Base-by-base conservation (phyloP, 805 yeast genomes). In the Kuraishia borneana region DNA sequence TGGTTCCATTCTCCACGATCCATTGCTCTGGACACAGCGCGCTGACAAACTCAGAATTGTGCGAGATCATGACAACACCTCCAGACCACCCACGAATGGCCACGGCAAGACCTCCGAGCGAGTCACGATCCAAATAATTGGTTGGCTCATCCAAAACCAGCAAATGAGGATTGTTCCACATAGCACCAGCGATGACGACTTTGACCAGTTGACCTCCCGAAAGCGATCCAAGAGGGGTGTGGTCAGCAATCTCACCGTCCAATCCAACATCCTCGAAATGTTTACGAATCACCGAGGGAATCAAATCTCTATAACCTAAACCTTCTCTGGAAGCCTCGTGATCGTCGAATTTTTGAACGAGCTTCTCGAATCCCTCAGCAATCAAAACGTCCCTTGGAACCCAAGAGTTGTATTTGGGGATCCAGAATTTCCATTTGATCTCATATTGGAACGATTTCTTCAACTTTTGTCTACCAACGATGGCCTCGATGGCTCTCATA, bases 131-230 rank as follows among this genome's bases (percentile, higher is more conserved):
- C 72, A 89, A 74, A 65, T 89, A 98, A 65, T 89, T 89, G 44
- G 98, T 89, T 58, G 98, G 98, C 74, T 89, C 98, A 62, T 89
- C 98, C 53, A 89, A 70, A 47, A 89, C 68, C 50, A 89, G 70
- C 37, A 89, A 87, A 61, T 89, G 97, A 25, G 97, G 97, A 60
- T 79, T 85, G 85, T 87, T 83, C 48, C 92, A 68, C 96, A 89
- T 88, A 25, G 97, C 98, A 64, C 96, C 80, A 12, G 97, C 98
- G 51, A 89, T 69, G 62, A 88, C 97, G 47, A 89, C 72, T 64
- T 89, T 89, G 97, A 89, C 92, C 63, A 89, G 89, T 97, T 97
- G 92, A 59, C 98, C 98, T 60, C 98, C 98, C 30, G 96, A 84
- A 39, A 89, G 66, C 2, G 96, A 83, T 27, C 96, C 96, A 73